phyloP scores from a whole-genome alignment of 1,284 basidiomycete genomes.

The Cutaneotrichosporon sp. region DNA sequence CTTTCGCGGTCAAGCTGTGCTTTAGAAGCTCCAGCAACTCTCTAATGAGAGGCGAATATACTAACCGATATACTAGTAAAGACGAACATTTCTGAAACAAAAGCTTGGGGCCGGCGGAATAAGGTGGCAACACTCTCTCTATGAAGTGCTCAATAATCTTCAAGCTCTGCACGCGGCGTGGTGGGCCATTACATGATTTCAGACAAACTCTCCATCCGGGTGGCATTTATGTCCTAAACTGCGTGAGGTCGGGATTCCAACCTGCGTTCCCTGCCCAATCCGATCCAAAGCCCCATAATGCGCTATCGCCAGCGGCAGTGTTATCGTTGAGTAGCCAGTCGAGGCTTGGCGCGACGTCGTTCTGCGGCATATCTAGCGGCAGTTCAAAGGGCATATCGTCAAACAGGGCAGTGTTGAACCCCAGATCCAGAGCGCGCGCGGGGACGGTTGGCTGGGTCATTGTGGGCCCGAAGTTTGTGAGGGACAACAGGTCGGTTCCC shows the following conservation, averaged over 20 bases:
- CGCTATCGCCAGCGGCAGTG: not conserved
- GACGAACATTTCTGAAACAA: not conserved
- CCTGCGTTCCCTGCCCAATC: slow-evolving; percentile 2
- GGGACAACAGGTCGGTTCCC: not conserved
- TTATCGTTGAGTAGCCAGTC: slow-evolving; percentile 16
- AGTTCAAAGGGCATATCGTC: slow-evolving; percentile 8
- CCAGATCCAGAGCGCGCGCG: not conserved
- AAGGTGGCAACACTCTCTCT: too few species aligned
- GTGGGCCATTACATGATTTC: too few species aligned
- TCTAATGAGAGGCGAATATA: not conserved
- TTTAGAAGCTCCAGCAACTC: too few species aligned
- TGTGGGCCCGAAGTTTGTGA: not conserved
- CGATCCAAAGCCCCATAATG: slow-evolving; percentile 7
- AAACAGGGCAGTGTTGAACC: not conserved
- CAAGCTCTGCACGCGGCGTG: too few species aligned
- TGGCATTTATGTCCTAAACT: not conserved
- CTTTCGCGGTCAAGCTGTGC: not conserved
- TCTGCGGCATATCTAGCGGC: slow-evolving; percentile 11
- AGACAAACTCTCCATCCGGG: too few species aligned
- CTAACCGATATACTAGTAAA: not conserved
- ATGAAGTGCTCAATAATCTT: too few species aligned
- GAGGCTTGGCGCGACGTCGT: slow-evolving; percentile 1
- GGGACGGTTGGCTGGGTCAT: not conserved
- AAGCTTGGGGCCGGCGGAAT: too few species aligned
- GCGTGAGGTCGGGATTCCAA: not conserved